Evolutionary conservation across 805 yeast genomes (phyloP).

Genomic region (Pichia eremophila): DNA sequence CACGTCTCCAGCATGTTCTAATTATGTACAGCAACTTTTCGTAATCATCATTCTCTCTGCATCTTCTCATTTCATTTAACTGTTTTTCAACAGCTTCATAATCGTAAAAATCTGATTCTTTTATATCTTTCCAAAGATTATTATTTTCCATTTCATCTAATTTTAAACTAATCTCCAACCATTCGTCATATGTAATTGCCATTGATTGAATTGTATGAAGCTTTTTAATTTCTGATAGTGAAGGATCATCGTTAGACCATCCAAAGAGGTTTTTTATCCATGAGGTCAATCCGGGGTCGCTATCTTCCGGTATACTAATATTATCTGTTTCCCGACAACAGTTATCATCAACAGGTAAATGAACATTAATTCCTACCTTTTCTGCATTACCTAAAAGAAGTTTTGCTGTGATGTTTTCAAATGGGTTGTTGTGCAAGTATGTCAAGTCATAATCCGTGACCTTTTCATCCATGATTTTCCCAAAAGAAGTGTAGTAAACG

Average conservation of each 20-base stretch:
- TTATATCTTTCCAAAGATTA: slow-evolving; percentile 61
- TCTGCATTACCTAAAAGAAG: slow-evolving; percentile 4
- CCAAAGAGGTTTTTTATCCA: not conserved
- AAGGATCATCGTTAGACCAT: not conserved
- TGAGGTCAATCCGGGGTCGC: not conserved
- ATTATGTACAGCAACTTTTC: slow-evolving; percentile 59
- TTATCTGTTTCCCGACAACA: not conserved
- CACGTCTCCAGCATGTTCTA: slow-evolving; percentile 77
- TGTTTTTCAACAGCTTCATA: slow-evolving; percentile 46
- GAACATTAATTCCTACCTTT: not conserved
- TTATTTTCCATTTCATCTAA: slow-evolving; percentile 59
- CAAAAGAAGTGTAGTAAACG: too few species aligned
- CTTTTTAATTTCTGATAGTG: not conserved
- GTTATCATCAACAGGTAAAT: not conserved
- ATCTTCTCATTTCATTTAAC: slow-evolving; percentile 46
- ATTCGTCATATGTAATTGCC: slow-evolving; percentile 41
- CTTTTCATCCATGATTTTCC: slow-evolving; percentile 6
- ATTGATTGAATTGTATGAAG: slow-evolving; percentile 28
- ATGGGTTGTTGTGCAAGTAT: slow-evolving; percentile 18
- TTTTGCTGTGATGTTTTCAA: slow-evolving; percentile 19
- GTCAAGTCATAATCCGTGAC: slow-evolving; percentile 15
- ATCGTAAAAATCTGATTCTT: slow-evolving; percentile 65
- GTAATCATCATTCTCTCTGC: slow-evolving; percentile 51
- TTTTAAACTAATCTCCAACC: slow-evolving; percentile 56
- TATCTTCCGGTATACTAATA: too few species aligned